These are phyloP conservation scores for Penicillium sumatraense DNA, from an alignment of 2,329 filamentous ascomycete genomes.

Conservation along the genomic window DNA sequence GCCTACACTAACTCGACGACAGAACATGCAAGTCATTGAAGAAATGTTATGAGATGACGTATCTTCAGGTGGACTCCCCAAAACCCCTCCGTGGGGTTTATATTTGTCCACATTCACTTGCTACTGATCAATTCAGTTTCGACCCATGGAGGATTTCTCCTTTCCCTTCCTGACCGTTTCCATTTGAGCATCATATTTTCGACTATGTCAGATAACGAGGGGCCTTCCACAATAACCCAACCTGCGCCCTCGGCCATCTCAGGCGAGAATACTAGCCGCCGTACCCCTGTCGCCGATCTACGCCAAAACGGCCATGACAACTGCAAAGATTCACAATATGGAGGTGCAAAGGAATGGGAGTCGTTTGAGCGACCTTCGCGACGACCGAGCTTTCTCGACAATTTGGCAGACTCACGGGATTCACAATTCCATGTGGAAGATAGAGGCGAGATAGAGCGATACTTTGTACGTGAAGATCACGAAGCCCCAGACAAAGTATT, in stretches of 20 bases:
- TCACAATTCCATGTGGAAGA: slow-evolving; percentile 37
- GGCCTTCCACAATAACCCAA: background rate
- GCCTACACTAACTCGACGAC: background rate
- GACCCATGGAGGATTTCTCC: background rate
- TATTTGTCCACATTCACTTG: background rate
- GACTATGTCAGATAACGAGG: background rate
- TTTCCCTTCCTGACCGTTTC: background rate
- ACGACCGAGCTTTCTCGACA: slow-evolving; percentile 39
- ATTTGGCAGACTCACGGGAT: slow-evolving; percentile 37
- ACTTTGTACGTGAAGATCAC: slow-evolving; percentile 55
- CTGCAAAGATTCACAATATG: background rate
- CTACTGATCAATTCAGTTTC: background rate
- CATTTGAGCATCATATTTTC: background rate
- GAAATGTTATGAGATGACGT: background rate
- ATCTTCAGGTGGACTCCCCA: background rate
- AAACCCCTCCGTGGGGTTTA: background rate
- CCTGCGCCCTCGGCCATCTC: background rate
- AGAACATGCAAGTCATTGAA: background rate
- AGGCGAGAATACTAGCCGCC: background rate
- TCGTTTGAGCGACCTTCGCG: slow-evolving; percentile 21
- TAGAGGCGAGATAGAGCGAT: slow-evolving; percentile 60
- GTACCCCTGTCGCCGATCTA: background rate
- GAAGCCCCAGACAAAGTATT: background rate
- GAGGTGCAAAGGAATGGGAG: slow-evolving; percentile 25
- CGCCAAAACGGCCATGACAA: background rate